Evolutionary conservation across 2,329 filamentous ascomycete genomes (phyloP).

Genomic region (Pyrenochaeta sp.): DNA sequence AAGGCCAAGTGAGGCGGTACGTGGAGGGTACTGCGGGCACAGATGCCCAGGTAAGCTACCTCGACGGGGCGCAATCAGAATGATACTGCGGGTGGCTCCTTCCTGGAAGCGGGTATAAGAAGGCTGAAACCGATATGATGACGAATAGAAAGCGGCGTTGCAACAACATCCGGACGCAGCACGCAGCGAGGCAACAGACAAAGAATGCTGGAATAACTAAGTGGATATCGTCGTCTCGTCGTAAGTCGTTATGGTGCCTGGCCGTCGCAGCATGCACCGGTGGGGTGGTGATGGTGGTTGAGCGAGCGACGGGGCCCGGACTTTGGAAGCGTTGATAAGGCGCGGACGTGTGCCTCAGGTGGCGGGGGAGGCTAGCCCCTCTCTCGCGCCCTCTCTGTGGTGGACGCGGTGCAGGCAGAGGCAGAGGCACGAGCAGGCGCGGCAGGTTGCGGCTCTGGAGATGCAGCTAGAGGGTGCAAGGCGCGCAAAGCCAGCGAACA

Average conservation of each 20-base stretch:
- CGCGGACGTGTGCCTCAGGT: constrained; percentile 29
- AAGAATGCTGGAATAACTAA: constrained; percentile 8
- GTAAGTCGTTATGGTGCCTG: constrained; percentile 23
- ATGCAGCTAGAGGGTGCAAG: constrained; percentile 33
- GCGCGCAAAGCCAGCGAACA: constrained; percentile 30
- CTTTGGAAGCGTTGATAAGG: constrained; percentile 39
- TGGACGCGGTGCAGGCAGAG: constrained; percentile 37
- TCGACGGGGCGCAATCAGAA: constrained; percentile 19
- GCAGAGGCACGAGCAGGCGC: constrained; percentile 42
- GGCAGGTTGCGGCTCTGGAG: constrained; percentile 37
- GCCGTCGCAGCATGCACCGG: constrained; percentile 22
- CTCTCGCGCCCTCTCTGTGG: constrained; percentile 17
- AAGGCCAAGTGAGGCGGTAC: constrained; percentile 9
- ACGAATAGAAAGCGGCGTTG: constrained; percentile 43
- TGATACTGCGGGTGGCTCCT: constrained; percentile 29
- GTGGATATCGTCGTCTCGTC: constrained; percentile 17
- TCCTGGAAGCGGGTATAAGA: constrained; percentile 32
- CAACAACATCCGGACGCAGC: constrained; percentile 46
- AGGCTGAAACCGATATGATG: constrained; percentile 51
- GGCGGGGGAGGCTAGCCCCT: constrained; percentile 19
- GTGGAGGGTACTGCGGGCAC: constrained; percentile 10
- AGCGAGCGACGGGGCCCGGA: constrained; percentile 39
- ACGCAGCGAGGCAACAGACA: constrained; percentile 18
- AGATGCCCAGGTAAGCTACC: constrained; percentile 8
- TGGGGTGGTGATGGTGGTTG: constrained; percentile 19